phyloP scores from a whole-genome alignment of 441 rosid genomes.

The Erodium moschatum region DNA sequence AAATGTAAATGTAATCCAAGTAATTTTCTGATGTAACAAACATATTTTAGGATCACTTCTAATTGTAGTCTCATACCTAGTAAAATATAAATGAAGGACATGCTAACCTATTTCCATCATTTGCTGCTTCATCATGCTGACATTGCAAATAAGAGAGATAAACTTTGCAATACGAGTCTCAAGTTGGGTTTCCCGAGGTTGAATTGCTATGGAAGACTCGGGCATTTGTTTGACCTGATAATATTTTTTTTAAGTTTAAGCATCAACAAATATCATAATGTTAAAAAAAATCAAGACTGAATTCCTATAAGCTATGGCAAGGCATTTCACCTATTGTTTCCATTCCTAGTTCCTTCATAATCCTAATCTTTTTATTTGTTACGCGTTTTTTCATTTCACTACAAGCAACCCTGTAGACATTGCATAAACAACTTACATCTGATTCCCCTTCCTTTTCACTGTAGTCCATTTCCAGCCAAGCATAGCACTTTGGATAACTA shows the following conservation, averaged over 20 bases:
- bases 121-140: slow-evolving; percentile 84
- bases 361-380: background rate
- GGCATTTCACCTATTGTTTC: background rate
- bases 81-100: slow-evolving; percentile 17
- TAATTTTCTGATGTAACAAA: slow-evolving; percentile 11
- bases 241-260: background rate
- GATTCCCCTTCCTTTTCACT: slow-evolving; percentile 39
- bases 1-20: background rate
- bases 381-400: too few species aligned
- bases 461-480: slow-evolving; percentile 84
- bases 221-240: slow-evolving; percentile 38
- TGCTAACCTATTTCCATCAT: slow-evolving; percentile 85
- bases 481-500: slow-evolving; percentile 48
- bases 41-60: slow-evolving; percentile 10
- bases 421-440: slow-evolving; percentile 29
- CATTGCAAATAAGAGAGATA: slow-evolving; percentile 73
- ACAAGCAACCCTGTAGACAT: background rate
- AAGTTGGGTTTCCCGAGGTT: slow-evolving; percentile 55
- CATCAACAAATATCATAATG: background rate
- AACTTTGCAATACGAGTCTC: slow-evolving; percentile 61
- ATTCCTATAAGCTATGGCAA: background rate
- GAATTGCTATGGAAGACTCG: slow-evolving; percentile 32
- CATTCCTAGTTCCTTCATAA: background rate
- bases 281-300: background rate
- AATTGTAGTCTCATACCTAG: slow-evolving; percentile 3